These are phyloP conservation scores for Plectranthus barbatus DNA, from an alignment of 257 asterid genomes.

Conservation along the genomic window DNA sequence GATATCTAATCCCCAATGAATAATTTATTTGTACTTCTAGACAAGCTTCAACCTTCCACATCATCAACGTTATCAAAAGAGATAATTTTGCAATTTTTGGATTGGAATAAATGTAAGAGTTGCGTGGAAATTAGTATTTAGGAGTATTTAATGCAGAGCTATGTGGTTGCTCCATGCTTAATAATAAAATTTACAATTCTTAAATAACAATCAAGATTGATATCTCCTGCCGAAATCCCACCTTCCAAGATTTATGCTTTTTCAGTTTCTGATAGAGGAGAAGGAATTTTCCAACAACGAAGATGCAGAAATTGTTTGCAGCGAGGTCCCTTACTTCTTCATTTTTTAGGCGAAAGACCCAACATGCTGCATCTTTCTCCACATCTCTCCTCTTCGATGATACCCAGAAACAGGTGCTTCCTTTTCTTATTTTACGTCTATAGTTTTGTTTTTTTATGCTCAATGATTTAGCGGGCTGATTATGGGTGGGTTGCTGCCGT, in stretches of 20 bases:
- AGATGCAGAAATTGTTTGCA: slow-evolving; percentile 58
- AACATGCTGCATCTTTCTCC: slow-evolving; percentile 46
- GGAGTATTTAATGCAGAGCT: neutral
- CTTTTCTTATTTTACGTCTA: neutral
- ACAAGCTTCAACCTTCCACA: neutral
- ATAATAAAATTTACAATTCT: neutral
- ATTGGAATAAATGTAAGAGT: neutral
- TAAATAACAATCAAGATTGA: neutral
- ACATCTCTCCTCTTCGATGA: slow-evolving; percentile 81
- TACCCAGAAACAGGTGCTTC: slow-evolving; percentile 68
- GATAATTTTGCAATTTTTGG: neutral
- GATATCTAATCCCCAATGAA: neutral
- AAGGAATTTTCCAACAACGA: neutral
- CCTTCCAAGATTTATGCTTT: neutral
- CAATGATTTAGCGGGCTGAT: neutral
- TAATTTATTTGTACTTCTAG: neutral
- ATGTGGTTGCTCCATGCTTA: neutral
- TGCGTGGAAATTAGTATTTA: neutral
- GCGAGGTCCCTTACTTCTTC: slow-evolving; percentile 46
- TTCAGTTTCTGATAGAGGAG: neutral
- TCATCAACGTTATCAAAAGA: neutral
- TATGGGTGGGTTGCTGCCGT: neutral
- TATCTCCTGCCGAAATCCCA: neutral
- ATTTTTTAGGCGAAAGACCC: slow-evolving; percentile 26
- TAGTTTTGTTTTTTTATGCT: neutral